Percentiles rank a stretch among this genome's conserved stretches.
These are phyloP conservation scores for Anethum foeniculum DNA, from an alignment of 140 eudicot genomes.

Conservation along the genomic window DNA sequence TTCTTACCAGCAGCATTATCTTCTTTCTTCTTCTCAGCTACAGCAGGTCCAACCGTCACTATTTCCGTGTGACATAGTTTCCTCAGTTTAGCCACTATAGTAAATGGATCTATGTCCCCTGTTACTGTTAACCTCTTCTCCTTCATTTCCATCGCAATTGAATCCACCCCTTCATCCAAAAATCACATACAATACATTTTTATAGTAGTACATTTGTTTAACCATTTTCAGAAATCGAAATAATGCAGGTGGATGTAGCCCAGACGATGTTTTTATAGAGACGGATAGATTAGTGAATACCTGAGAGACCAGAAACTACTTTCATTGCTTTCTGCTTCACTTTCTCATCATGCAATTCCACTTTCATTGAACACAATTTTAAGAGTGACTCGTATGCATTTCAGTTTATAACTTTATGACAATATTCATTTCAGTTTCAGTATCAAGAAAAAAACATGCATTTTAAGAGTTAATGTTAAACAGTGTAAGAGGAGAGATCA, in stretches of 20 bases:
- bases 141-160: slow-evolving; percentile 67
- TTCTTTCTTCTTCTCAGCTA: slow-evolving; percentile 59
- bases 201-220: neutral
- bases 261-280: neutral
- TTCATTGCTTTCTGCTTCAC: slow-evolving; percentile 86
- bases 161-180: slow-evolving; percentile 48
- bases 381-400: neutral
- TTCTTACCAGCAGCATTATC: slow-evolving; percentile 31
- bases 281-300: slow-evolving; percentile 21
- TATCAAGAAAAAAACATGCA: neutral
- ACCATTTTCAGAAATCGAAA: neutral
- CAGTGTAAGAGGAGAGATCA: neutral
- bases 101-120: slow-evolving; percentile 78
- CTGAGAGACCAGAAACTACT: slow-evolving; percentile 68
- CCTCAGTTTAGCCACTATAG: slow-evolving; percentile 54
- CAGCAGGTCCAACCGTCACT: slow-evolving; percentile 70
- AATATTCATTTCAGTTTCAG: neutral
- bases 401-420: neutral
- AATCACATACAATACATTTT: neutral
- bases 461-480: neutral
- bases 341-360: slow-evolving; percentile 62
- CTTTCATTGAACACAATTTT: slow-evolving; percentile 70
- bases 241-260: neutral
- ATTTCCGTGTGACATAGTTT: slow-evolving; percentile 67
- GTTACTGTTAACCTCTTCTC: slow-evolving; percentile 72